Percentiles rank a stretch among this genome's conserved stretches.
Conservation (phyloP, 176 grass and related monocot species). For the Otatea glauca region DNA sequence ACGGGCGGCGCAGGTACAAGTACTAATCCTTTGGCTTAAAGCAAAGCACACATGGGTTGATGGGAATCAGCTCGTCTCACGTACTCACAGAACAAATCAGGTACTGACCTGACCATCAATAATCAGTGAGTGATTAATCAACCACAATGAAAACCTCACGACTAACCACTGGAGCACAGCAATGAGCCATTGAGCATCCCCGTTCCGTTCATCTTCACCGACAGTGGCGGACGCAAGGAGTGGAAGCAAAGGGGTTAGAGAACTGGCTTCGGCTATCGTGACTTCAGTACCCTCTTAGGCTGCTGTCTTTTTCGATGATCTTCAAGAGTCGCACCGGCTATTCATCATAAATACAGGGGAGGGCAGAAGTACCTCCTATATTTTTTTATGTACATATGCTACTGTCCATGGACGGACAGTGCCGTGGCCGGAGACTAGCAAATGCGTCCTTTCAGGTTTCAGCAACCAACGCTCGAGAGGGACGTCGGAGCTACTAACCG, state of each 20-base stretch:
- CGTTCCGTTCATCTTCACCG: constrained; percentile 9
- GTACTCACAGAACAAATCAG: neutral
- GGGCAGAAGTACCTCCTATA: too few relatives aligned
- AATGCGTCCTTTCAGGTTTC: neutral
- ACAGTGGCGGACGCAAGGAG: too few relatives aligned
- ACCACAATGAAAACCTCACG: neutral
- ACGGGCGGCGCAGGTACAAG: too few relatives aligned
- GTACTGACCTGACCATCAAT: neutral
- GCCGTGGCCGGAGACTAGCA: neutral
- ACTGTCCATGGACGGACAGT: constrained; percentile 15
- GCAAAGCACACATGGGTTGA: neutral
- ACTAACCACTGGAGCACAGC: neutral
- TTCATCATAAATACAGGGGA: too few relatives aligned
- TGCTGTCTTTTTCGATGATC: too few relatives aligned
- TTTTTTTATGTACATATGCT: too few relatives aligned
- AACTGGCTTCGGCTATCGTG: too few relatives aligned
- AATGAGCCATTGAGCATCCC: neutral
- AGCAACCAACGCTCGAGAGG: neutral
- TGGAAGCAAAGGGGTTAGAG: too few relatives aligned
- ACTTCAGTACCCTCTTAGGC: too few relatives aligned
- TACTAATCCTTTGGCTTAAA: neutral
- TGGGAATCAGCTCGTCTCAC: neutral
- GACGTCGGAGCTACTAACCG: neutral
- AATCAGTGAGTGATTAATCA: neutral
- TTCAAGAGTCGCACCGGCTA: too few relatives aligned